Base-by-base conservation (phyloP, 1,139 yeast species). In the Geotrichum europaeum region DNA sequence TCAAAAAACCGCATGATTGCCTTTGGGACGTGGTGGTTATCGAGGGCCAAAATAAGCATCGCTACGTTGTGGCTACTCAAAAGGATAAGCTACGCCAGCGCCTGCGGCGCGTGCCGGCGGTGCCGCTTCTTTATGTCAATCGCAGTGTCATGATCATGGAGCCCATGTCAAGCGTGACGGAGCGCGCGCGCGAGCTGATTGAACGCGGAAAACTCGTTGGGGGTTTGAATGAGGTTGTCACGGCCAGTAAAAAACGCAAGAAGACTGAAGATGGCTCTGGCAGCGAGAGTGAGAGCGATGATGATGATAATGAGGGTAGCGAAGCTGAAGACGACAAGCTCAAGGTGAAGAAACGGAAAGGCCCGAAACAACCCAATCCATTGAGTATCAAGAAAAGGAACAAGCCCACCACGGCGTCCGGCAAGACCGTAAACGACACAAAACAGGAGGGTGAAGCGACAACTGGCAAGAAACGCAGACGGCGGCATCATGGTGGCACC, bases 131-230 rank as follows among this genome's bases (percentile, higher is more conserved):
- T 9, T 91, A 88, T 72, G 84, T 94, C 83, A 87, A 88, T 70
- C 80, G 97, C 65, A 84, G 96, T 0, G 99, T 95, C 25, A 89
- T 94, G 94, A 86, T 94, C 53, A 86, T 94, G 95, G 99, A 94
- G 73, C 97, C 97, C 15, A 77, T 92, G 66, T 87, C 96, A 57
- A 82, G 81, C 53, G 88, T 88, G 12, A 87, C 95, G 55, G 79
- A 81, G 20, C 75, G 76, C 58, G 82, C 80, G 45, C 84, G 89
- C 52, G 75, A 75, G 51, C 69, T 73, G 45, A 76, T 81, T 56
- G 99, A 94, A 72, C 72, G 75, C 5, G 78, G 79, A 50, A 94
- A 95, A 70, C 78, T 94, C 57, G 83, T 83, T 4, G 82, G 80
- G 32, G 98, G 98, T 0, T 80, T 94, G 70, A 92, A 92, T 69